Evolutionary conservation across 176 grass and related monocot species (phyloP), one percentile per base, ranked within the genome.

Genomic region (Bonia amplexicaulis): DNA sequence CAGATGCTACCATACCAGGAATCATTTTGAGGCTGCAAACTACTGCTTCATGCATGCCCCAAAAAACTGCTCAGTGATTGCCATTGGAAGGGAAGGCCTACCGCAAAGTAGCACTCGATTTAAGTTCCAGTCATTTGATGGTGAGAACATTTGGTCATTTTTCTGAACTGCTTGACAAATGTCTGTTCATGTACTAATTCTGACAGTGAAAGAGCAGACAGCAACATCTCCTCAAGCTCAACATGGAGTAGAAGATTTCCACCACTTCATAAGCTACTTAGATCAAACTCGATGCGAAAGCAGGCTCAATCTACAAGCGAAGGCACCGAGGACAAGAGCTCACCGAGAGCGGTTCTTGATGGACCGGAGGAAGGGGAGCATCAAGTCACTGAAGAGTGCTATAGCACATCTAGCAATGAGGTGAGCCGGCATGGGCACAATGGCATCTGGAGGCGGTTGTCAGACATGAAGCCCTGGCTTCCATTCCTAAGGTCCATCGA

Each of bases 21-120:
- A 70, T 58, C 88, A 88, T 40, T 94, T 88, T 42, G 90, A 96
- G 86, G 93, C 88, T 59, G 83, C 84, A 62, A 99, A 60, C 37
- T 89, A 99, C 81, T 96, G 96, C 71, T 92, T 92, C 69, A 86
- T 87, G 76, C 81, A 94, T 89, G 83, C 93, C 70, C 93, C 96
- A 1, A 87, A 76, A 79, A 86, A 61, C 67, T 99, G 93, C 54
- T 94, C 96, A 11, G 92, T 99, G 6, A 82, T 99, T 57, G 92
- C 89, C 17, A 77, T 90, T 40, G 89, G 88, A 84, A 86, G 76
- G 63, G 85, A 88, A 81, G 83, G 74, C 46, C 67, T 74, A 60
- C n/a, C 67, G 23, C 66, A 84, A 54, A 84, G 39, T 73, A 80
- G 69, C 54, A 51, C 74, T 63, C 65, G 74, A 9, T 74, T 87